Percentiles rank a stretch among this genome's conserved stretches.
Evolutionary conservation across 73 alveolate species (phyloP).

Genomic region (Paramecium biaurelia): DNA sequence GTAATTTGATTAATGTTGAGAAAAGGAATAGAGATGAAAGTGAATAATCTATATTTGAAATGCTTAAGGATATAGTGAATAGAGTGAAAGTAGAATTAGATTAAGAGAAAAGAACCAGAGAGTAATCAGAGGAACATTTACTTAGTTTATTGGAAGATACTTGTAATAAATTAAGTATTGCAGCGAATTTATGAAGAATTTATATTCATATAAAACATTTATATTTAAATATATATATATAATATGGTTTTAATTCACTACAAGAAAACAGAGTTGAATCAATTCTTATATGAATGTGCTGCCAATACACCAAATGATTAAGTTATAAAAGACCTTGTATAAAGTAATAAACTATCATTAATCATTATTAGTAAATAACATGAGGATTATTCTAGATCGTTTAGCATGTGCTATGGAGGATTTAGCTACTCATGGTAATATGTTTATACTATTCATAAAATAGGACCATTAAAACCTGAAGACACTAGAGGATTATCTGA

Average conservation of each 20-base stretch:
- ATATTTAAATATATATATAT: neutral
- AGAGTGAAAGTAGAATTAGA: slow-evolving; percentile 88
- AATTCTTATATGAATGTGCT: slow-evolving; percentile 83
- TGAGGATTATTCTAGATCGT: slow-evolving; percentile 61
- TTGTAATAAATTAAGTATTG: slow-evolving; percentile 83
- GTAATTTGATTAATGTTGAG: slow-evolving; percentile 70
- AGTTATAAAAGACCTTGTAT: slow-evolving; percentile 74
- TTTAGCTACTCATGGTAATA: slow-evolving; percentile 58
- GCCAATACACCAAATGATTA: slow-evolving; percentile 68
- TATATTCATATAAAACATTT: neutral
- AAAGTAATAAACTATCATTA: neutral
- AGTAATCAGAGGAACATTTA: slow-evolving; percentile 84
- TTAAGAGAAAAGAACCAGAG: slow-evolving; percentile 85
- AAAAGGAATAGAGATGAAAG: slow-evolving; percentile 89
- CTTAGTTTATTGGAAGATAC: slow-evolving; percentile 88
- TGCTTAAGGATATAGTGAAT: slow-evolving; percentile 86
- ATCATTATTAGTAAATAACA: slow-evolving; percentile 47
- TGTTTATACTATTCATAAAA: neutral
- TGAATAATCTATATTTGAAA: slow-evolving; percentile 88
- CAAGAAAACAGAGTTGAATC: slow-evolving; percentile 87
- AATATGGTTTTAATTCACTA: slow-evolving; percentile 89
- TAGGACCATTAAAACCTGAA: slow-evolving; percentile 80
- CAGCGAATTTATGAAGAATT: slow-evolving; percentile 64
- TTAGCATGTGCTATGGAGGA: slow-evolving; percentile 61
- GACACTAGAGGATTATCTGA: slow-evolving; percentile 91